Conservation (phyloP, 768 basidiomycete species). For the Xerocomus spinulosus region DNA sequence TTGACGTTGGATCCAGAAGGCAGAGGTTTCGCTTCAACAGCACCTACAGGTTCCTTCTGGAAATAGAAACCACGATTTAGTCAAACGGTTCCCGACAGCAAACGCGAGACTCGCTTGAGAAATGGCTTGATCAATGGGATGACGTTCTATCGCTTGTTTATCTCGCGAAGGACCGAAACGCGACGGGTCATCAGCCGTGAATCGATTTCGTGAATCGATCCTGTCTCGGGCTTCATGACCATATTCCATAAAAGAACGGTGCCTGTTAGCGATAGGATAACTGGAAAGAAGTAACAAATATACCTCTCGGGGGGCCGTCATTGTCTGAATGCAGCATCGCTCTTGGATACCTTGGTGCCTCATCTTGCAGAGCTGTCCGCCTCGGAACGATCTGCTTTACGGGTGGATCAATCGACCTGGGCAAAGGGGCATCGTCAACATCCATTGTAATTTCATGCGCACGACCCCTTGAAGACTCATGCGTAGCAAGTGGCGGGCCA, state of each 20-base stretch:
- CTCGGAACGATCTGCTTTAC: slow-evolving; percentile 12
- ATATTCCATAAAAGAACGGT: neutral
- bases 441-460: slow-evolving; percentile 21
- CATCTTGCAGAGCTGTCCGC: slow-evolving; percentile 23
- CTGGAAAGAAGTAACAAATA: neutral
- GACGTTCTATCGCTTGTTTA: slow-evolving; percentile 18
- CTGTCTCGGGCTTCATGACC: slow-evolving; percentile 20
- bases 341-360: slow-evolving; percentile 32
- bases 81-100: neutral
- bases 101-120: slow-evolving; percentile 15
- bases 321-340: slow-evolving; percentile 32
- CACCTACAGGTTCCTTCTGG: slow-evolving; percentile 21
- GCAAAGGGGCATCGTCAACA: slow-evolving; percentile 23
- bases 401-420: slow-evolving; percentile 19
- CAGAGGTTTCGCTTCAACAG: slow-evolving; percentile 10
- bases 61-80: neutral
- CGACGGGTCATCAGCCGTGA: slow-evolving; percentile 7
- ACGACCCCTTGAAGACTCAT: slow-evolving; percentile 22
- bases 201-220: slow-evolving; percentile 17
- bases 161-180: slow-evolving; percentile 20
- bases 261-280: neutral
- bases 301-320: slow-evolving; percentile 17
- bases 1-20: slow-evolving; percentile 19
- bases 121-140: slow-evolving; percentile 11
- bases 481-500: slow-evolving; percentile 8